Base-by-base conservation (phyloP, 768 basidiomycete genomes). In the Termitomyces sp. region DNA sequence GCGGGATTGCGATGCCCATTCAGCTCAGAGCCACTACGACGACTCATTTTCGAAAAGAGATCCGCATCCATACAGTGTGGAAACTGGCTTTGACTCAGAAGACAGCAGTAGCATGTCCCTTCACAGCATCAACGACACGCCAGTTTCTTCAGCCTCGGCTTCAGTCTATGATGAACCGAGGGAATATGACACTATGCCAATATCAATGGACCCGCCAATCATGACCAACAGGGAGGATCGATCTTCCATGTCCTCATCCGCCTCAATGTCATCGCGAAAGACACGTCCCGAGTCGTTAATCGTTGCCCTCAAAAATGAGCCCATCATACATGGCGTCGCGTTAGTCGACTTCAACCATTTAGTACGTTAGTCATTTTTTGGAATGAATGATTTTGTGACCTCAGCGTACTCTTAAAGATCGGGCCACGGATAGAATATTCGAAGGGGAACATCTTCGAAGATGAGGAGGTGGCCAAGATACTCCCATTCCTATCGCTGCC, bases 301-400 rank as follows among this genome's bases (percentile, higher is more conserved):
- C 9, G 70, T 90, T n/a, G 78, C 80, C 30, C 76, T 85, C 16
- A 76, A 80, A 0, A 72, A 72, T n/a, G 73, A 75, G 5, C 84
- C 84, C 7, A 73, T 94, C 21, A 78, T 96, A 16, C 76, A 95
- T 5, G 94, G 94, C 4, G 86, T 96, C 52, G 93, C 91, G 2
- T 74, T 97, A n/a, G 86, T 97, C 34, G 94, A 97, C 67, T 97
- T 97, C 68, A 94, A 97, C 68, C 94, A 97, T 72, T 72, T 94
- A 67, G 94, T 94, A 67, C 65, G 81, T 70, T 32, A n/a, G 48
- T 41, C 41, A 16, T 39, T 34, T 5, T n/a, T 37, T 23, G 25
- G 17, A 27, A 39, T 19, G 17, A 19, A 28, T 40, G 12, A 16
- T 14, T 39, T 27, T 12, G 17, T 28, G 17, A 28, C n/a, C 12